Conservation (phyloP, 208 protist species). For the Wallacemonas rigidus region DNA sequence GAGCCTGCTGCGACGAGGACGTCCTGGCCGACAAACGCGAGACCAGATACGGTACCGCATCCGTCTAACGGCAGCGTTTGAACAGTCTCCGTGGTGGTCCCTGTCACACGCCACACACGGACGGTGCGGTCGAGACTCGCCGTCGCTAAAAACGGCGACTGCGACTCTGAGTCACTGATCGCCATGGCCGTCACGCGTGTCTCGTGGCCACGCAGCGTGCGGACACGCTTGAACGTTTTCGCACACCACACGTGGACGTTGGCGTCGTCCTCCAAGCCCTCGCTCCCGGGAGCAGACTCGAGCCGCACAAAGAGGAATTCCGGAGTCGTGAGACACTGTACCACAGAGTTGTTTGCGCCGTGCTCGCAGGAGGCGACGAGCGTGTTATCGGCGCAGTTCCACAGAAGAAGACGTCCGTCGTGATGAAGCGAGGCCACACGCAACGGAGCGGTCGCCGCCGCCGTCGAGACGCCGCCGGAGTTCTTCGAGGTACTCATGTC, state of each 20-base stretch:
- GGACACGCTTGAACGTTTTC: constrained; percentile 39
- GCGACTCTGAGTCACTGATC: constrained; percentile 28
- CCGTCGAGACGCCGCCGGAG: constrained; percentile 1
- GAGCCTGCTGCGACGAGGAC: constrained; percentile 19
- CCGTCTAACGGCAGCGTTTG: constrained; percentile 31
- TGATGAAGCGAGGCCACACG: constrained; percentile 59
- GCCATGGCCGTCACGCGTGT: constrained; percentile 63
- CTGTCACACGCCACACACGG: constrained; percentile 67
- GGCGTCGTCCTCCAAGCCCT: constrained; percentile 49
- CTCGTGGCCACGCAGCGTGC: constrained; percentile 53
- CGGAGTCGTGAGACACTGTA: constrained; percentile 49
- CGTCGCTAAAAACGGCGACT: constrained; percentile 49
- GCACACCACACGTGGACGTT: constrained; percentile 74
- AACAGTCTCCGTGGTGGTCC: constrained; percentile 13
- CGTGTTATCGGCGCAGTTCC: constrained; percentile 46
- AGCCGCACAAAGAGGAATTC: constrained; percentile 61
- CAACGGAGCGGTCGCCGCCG: constrained; percentile 5
- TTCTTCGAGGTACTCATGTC: not conserved
- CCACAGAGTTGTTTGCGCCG: constrained; percentile 44
- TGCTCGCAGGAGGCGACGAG: constrained; percentile 52
- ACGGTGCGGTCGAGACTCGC: constrained; percentile 65
- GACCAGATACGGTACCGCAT: constrained; percentile 21
- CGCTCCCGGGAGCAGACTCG: constrained; percentile 35
- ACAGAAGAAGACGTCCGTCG: constrained; percentile 69
- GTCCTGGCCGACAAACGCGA: constrained; percentile 23